Evolutionary conservation across 2,329 filamentous ascomycete genomes (phyloP).

Genomic region (Fonsecaea nubica): DNA sequence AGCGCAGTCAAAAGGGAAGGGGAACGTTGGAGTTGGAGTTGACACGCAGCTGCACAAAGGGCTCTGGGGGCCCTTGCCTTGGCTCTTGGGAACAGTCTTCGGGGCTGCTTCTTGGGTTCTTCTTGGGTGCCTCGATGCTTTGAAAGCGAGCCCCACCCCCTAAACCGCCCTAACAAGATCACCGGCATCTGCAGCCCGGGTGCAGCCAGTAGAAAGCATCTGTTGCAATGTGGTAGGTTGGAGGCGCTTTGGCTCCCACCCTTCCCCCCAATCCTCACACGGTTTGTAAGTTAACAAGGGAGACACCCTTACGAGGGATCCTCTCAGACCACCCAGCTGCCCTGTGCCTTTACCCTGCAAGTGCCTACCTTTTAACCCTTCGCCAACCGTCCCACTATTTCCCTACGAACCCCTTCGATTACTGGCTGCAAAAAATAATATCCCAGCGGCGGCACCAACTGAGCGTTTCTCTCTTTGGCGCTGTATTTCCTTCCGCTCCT

Average conservation of each 20-base stretch:
- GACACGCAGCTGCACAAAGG: constrained; percentile 1
- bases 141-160: constrained; percentile 4
- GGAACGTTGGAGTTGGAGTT: neutral
- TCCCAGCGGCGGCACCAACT: constrained; percentile 4
- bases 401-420: constrained; percentile 7
- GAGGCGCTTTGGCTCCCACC: neutral
- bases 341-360: constrained; percentile 2
- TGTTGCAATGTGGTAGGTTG: neutral
- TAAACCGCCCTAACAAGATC: constrained; percentile 10
- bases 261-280: neutral
- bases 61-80: constrained; percentile 8
- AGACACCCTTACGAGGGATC: neutral
- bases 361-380: neutral
- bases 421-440: constrained; percentile 21
- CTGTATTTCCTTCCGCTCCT: constrained; percentile 15
- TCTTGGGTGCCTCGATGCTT: constrained; percentile 8
- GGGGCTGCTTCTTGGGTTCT: neutral
- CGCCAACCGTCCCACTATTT: constrained; percentile 8
- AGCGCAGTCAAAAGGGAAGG: constrained; percentile 1
- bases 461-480: constrained; percentile 6
- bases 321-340: constrained; percentile 8
- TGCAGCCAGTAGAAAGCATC: neutral
- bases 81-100: neutral
- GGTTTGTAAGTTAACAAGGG: neutral
- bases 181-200: constrained; percentile 2